Conservation (phyloP, 2,329 filamentous ascomycete species). For the Samsoniella hepiali region DNA sequence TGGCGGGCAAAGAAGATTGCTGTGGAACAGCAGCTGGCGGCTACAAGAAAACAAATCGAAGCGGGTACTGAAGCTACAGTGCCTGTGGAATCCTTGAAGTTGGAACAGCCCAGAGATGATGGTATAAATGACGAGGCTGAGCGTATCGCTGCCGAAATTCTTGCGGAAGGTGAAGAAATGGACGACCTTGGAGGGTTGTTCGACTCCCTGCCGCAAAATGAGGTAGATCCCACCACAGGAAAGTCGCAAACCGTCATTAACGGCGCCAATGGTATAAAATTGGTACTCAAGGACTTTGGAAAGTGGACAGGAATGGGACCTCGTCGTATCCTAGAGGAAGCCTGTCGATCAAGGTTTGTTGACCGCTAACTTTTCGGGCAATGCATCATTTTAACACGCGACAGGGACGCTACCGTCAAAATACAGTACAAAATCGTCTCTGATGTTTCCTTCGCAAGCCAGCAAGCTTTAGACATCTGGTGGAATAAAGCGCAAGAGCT, state of each 20-base stretch:
- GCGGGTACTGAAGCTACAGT: slow-evolving; percentile 22
- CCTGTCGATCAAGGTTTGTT: slow-evolving; percentile 72
- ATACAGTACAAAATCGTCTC: slow-evolving; percentile 69
- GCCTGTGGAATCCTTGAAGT: slow-evolving; percentile 23
- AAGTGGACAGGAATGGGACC: slow-evolving; percentile 76
- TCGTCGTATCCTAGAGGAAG: slow-evolving; percentile 74
- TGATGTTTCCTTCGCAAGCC: slow-evolving; percentile 68
- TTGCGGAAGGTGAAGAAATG: slow-evolving; percentile 54
- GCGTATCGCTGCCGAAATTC: slow-evolving; percentile 55
- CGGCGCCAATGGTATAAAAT: slow-evolving; percentile 48
- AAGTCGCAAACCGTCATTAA: slow-evolving; percentile 56
- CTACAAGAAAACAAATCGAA: slow-evolving; percentile 39
- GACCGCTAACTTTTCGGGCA: not conserved
- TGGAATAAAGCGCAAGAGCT: slow-evolving; percentile 74
- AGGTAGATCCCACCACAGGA: slow-evolving; percentile 57
- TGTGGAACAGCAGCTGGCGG: slow-evolving; percentile 60
- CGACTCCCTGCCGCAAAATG: slow-evolving; percentile 56
- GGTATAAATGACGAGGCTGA: slow-evolving; percentile 56
- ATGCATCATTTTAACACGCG: slow-evolving; percentile 13
- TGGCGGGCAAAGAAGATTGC: slow-evolving; percentile 60
- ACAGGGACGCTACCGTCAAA: slow-evolving; percentile 66
- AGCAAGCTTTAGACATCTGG: slow-evolving; percentile 68
- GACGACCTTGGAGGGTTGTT: slow-evolving; percentile 54
- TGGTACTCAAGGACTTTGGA: slow-evolving; percentile 77
- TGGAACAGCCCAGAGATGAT: slow-evolving; percentile 34